A percentile compares a stretch with the other conserved stretches of the same genome.
Evolutionary conservation across 2,329 filamentous ascomycete genomes (phyloP).

Genomic region (Lasiodiplodia sp.): DNA sequence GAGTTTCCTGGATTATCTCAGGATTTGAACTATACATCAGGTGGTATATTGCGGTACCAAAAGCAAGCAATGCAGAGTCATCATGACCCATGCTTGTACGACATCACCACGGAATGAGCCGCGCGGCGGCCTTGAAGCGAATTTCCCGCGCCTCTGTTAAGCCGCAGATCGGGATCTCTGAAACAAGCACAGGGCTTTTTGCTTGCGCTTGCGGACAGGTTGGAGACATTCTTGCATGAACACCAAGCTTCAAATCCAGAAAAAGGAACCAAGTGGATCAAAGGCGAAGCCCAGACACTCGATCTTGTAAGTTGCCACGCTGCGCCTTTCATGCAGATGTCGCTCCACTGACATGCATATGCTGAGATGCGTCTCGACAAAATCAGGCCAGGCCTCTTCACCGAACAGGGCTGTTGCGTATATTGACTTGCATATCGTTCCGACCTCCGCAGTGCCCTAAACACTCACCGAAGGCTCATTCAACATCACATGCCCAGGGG

Average conservation of each 20-base stretch:
- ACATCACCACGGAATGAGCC: constrained; percentile 8
- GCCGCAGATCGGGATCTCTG: constrained; percentile 14
- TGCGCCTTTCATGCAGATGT: background rate
- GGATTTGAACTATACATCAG: background rate
- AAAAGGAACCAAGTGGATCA: constrained; percentile 1
- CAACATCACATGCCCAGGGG: background rate
- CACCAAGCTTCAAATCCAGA: background rate
- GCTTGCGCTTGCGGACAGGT: background rate
- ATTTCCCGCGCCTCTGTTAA: background rate
- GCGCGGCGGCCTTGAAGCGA: background rate
- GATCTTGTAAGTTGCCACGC: constrained; percentile 2
- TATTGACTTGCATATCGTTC: background rate
- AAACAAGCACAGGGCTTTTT: background rate
- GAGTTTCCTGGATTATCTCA: background rate
- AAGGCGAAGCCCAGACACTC: background rate
- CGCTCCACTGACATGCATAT: constrained; percentile 1
- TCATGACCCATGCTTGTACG: constrained; percentile 6
- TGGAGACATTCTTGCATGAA: background rate
- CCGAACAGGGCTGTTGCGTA: background rate
- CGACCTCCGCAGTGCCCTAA: background rate
- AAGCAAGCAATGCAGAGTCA: constrained; percentile 18
- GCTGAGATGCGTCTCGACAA: background rate
- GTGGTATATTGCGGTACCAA: background rate
- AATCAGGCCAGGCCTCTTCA: background rate
- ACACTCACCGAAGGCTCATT: background rate